Evolutionary conservation across 371 early-diverging fungal species (phyloP).

Genomic region (Dinochytrium kinnereticum): DNA sequence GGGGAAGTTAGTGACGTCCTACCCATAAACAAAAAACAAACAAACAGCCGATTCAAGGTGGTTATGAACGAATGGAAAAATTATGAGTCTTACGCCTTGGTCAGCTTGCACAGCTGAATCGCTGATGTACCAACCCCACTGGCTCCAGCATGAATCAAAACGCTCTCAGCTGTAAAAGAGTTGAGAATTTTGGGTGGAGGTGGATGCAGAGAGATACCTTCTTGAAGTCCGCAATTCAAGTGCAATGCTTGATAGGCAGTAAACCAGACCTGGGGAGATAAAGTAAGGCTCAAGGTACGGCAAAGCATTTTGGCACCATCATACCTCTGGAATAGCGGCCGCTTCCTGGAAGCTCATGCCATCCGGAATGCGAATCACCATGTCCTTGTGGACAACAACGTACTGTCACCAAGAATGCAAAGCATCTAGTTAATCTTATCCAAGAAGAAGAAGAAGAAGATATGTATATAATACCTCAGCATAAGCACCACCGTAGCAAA

Average conservation of each 20-base stretch:
- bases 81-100: no score
- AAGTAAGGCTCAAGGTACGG: no score
- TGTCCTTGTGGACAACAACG: slow-evolving; percentile 61
- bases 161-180: slow-evolving; percentile 46
- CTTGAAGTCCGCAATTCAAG: slow-evolving; percentile 60
- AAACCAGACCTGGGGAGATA: slow-evolving; percentile 66
- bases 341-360: slow-evolving; percentile 65
- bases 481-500: slow-evolving; percentile 75
- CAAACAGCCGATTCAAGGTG: no score
- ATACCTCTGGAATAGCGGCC: slow-evolving; percentile 71
- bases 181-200: not conserved
- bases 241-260: slow-evolving; percentile 81
- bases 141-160: slow-evolving; percentile 82
- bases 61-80: no score
- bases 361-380: slow-evolving; percentile 69
- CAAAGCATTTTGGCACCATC: no score
- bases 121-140: slow-evolving; percentile 78
- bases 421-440: no score
- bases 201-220: slow-evolving; percentile 37
- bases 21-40: no score
- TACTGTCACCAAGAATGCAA: slow-evolving; percentile 50
- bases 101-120: slow-evolving; percentile 73
- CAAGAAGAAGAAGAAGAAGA: not conserved
- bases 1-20: no score
- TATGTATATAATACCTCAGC: slow-evolving; percentile 70